Evolutionary conservation across 2,329 filamentous ascomycete genomes (phyloP), one percentile per base, ranked within the genome.

Genomic region (Exophiala oligosperma): DNA sequence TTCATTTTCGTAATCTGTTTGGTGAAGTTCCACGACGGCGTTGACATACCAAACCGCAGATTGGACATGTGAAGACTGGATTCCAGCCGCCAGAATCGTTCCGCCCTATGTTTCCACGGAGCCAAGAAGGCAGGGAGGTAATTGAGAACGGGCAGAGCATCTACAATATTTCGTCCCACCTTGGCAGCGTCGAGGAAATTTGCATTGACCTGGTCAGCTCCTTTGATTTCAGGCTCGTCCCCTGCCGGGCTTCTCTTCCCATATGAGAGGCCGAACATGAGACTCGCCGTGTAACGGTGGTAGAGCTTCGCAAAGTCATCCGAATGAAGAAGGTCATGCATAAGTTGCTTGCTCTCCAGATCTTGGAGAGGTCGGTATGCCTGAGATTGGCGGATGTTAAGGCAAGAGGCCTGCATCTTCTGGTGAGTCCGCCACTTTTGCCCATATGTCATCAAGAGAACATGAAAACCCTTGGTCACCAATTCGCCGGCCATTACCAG

Each of bases 261-360:
- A 61, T 81, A 82, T 3, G 78, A 73, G 1, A 81, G 77, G 5
- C 74, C 77, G 61, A 81, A 81, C 3, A 81, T 77, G 28, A 81
- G 71, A 59, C 75, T 77, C 1, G 75, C 73, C 0, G 78, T 78
- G 62, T 79, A 82, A 0, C 77, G 71, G 64, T 81, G 75, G 29
- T 81, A 71, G 14, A 74, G 70, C 48, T 74, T 72, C 56, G 78
- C 75, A 71, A 77, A 81, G 17, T 73, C 72, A 1, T 62, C 55
- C 0, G 75, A 71, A 5, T 68, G 68, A 5, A 82, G 66, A 4
- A 82, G 67, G 3, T 77, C 72, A 55, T 64, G 69, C 40, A 74
- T 72, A 3, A 82, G 61, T 21, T 77, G 71, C 6, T 70, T 72
- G 24, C 78, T 76, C 60, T 82, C 78, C 8, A 79, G 74, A 32